phyloP scores from a whole-genome alignment of 192 early-diverging fungal genomes.

The Mortierella alpina region DNA sequence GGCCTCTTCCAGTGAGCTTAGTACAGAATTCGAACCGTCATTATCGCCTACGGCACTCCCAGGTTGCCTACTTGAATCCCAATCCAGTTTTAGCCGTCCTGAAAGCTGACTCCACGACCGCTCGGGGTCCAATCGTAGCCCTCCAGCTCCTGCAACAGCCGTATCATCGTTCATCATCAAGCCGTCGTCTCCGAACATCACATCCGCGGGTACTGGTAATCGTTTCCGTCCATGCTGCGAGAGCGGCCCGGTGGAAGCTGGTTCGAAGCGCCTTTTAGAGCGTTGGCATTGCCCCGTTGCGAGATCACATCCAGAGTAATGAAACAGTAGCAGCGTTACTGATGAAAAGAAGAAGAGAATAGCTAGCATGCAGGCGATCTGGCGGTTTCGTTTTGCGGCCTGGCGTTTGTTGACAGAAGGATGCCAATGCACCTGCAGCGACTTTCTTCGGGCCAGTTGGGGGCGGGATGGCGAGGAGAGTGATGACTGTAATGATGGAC shows the following conservation, averaged over 20 bases:
- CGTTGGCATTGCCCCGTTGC: constrained; percentile 34
- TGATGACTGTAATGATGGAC: neutral
- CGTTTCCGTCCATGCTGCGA: neutral
- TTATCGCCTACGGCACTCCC: neutral
- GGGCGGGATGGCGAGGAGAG: neutral
- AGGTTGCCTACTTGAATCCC: neutral
- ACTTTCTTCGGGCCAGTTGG: neutral
- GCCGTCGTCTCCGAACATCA: constrained; percentile 12
- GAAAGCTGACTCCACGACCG: constrained; percentile 3
- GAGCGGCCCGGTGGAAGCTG: neutral
- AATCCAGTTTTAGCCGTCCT: neutral
- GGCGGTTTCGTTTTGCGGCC: constrained; percentile 28
- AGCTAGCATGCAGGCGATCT: constrained; percentile 8
- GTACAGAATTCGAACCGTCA: no score
- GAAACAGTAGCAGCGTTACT: constrained; percentile 24
- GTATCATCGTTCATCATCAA: constrained; percentile 2
- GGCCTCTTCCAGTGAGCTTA: no score
- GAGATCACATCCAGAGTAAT: constrained; percentile 39
- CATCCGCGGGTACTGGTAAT: neutral
- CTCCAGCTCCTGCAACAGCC: constrained; percentile 3
- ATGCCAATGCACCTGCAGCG: constrained; percentile 46
- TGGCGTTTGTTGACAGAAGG: constrained; percentile 44
- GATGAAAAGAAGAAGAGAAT: constrained; percentile 37
- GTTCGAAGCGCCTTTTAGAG: neutral
- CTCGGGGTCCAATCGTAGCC: neutral